These are phyloP conservation scores for Microsporum canis DNA, from an alignment of 2,329 filamentous ascomycete genomes.

Conservation along the genomic window DNA sequence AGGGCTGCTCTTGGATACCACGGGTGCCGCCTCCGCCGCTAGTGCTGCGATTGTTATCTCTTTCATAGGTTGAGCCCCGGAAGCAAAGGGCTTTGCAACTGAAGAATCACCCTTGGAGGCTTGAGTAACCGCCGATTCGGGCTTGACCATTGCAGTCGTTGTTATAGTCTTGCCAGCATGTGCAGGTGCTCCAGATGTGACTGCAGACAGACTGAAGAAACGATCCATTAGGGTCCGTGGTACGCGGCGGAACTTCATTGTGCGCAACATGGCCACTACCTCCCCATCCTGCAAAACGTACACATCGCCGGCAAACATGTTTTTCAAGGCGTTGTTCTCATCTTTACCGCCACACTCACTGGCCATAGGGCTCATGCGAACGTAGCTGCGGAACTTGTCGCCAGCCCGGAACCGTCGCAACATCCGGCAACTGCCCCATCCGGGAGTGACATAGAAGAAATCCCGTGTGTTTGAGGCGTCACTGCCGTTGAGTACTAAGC, in stretches of 20 bases:
- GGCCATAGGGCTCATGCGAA: conserved; percentile 22
- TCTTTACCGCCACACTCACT: conserved; percentile 15
- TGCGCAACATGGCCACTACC: conserved; percentile 24
- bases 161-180: background rate
- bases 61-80: too few species aligned
- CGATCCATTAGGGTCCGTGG: conserved; percentile 29
- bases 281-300: conserved; percentile 22
- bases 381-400: conserved; percentile 23
- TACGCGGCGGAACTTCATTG: conserved; percentile 20
- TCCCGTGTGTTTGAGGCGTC: conserved; percentile 19
- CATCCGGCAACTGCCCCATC: conserved; percentile 25
- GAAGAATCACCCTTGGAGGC: too few species aligned
- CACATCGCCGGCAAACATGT: conserved; percentile 20
- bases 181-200: background rate
- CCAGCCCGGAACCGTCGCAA: conserved; percentile 18
- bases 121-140: background rate
- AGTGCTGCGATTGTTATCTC: background rate
- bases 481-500: conserved; percentile 30
- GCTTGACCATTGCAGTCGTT: background rate
- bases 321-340: conserved; percentile 18
- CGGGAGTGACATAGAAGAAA: conserved; percentile 27
- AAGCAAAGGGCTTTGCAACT: too few species aligned
- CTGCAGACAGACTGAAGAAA: conserved; percentile 26
- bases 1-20: background rate
- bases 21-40: background rate